Evolutionary conservation across 2,329 filamentous ascomycete genomes (phyloP), one percentile per base, ranked within the genome.

Genomic region (Mycosphaerelloides madeirae): DNA sequence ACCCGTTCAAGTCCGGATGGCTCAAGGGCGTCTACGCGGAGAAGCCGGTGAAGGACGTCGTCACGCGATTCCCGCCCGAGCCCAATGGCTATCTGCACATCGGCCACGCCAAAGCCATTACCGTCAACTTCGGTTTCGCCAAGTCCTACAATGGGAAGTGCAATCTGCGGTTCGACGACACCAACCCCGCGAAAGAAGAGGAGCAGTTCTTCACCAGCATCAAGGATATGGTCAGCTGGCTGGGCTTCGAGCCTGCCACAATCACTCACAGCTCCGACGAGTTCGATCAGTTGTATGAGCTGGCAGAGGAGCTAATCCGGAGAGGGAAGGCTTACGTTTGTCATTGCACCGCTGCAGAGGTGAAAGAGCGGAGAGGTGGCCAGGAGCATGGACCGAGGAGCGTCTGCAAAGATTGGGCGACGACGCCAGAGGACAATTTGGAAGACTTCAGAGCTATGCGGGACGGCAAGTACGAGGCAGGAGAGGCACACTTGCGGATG

Each of bases 71-170:
- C 48, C 73, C 73, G 0, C 73, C 73, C 20, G 73, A 75, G 68
- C 93, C 93, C 37, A 97, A 97, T 65, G 93, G 91, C 43, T 96
- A 85, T 65, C 78, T 96, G 8, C 90, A 96, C 63, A 85, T 97
- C 56, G 91, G 91, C 15, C 93, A 97, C 64, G 86, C 85, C 54
- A 97, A 97, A 72, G 91, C 93, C 16, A 96, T 97, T 65, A 85
- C 88, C 0, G 81, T 97, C 66, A 96, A 97, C 69, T 97, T 97
- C 69, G 91, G 91, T 6, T 97, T 96, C 65, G 91, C 93, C 12
- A 81, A 79, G 61, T 82, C 83, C 61, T 86, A 95, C 63, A 85
- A 84, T 29, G 91, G 91, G 46, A 74, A 83, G 50, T 85, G 81
- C 66, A 84, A 84, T 60, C 68, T 89, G 50, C 78, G 91, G 58